A percentile compares a stretch with the other conserved stretches of the same genome.
Evolutionary conservation across 2,329 filamentous ascomycete species (phyloP).

Genomic region (Calonectria henricotiae): DNA sequence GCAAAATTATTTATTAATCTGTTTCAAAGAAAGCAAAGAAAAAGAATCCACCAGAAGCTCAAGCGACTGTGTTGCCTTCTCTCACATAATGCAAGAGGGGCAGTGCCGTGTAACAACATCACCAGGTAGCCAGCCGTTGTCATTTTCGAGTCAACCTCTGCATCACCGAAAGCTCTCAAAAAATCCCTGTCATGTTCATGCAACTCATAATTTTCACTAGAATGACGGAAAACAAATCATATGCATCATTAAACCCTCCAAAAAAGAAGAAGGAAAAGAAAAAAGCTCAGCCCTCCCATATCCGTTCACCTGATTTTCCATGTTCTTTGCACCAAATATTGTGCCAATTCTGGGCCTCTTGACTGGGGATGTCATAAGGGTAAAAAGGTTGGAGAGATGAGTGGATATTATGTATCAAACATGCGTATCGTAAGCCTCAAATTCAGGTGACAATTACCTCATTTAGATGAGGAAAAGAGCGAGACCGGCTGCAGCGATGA

Average conservation of each 20-base stretch:
- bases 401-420: slow-evolving; percentile 63
- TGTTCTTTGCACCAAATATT: slow-evolving; percentile 53
- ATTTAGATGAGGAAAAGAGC: slow-evolving; percentile 67
- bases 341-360: slow-evolving; percentile 44
- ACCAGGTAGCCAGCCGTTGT: slow-evolving; percentile 37
- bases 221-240: slow-evolving; percentile 57
- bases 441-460: slow-evolving; percentile 39
- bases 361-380: slow-evolving; percentile 50
- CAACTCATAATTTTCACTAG: slow-evolving; percentile 56
- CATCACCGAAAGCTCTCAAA: slow-evolving; percentile 43
- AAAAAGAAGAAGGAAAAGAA: slow-evolving; percentile 55
- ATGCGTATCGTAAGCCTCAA: slow-evolving; percentile 58
- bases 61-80: slow-evolving; percentile 50
- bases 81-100: slow-evolving; percentile 36
- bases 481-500: slow-evolving; percentile 67
- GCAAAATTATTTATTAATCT: slow-evolving; percentile 55
- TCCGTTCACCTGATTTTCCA: slow-evolving; percentile 53
- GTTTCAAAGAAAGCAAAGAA: slow-evolving; percentile 55
- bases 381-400: slow-evolving; percentile 54
- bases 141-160: slow-evolving; percentile 39
- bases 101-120: slow-evolving; percentile 29
- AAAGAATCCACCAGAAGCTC: slow-evolving; percentile 47
- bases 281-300: slow-evolving; percentile 53
- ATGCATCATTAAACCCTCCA: slow-evolving; percentile 56
- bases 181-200: slow-evolving; percentile 47